Evolutionary conservation across 2,329 filamentous ascomycete species (phyloP).

Genomic region (Hypoxylon sp.): DNA sequence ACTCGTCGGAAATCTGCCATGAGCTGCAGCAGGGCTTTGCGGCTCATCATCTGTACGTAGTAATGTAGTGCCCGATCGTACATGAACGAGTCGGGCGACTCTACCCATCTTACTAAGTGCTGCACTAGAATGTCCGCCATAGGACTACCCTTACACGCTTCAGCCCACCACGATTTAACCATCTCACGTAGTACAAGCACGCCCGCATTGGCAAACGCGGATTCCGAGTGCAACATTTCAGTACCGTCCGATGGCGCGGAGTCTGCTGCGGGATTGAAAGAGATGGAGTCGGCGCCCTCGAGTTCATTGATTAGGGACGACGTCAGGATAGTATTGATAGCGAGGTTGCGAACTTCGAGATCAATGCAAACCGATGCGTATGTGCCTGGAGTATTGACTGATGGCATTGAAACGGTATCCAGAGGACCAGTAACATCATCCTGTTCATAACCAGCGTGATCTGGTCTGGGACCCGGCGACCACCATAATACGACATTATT

Average conservation of each 20-base stretch:
- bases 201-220: slow-evolving; percentile 91
- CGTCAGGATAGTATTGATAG: slow-evolving; percentile 97
- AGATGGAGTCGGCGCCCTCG: slow-evolving; percentile 88
- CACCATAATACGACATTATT: slow-evolving; percentile 98
- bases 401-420: slow-evolving; percentile 91
- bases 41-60: slow-evolving; percentile 98
- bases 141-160: slow-evolving; percentile 88
- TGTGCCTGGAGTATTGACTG: slow-evolving; percentile 91
- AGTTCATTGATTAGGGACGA: slow-evolving; percentile 97
- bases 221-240: slow-evolving; percentile 84
- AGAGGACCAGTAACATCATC: slow-evolving; percentile 89
- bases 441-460: slow-evolving; percentile 95
- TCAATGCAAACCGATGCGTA: slow-evolving; percentile 98
- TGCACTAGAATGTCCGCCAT: slow-evolving; percentile 99
- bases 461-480: slow-evolving; percentile 87
- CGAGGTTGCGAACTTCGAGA: slow-evolving; percentile 90
- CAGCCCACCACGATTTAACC: slow-evolving; percentile 98
- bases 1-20: slow-evolving; percentile 97
- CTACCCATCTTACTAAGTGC: slow-evolving; percentile 97
- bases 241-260: slow-evolving; percentile 73
- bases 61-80: slow-evolving; percentile 96
- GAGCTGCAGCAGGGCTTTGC: slow-evolving; percentile 95
- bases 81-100: slow-evolving; percentile 91
- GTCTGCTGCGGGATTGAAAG: slow-evolving; percentile 83
- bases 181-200: slow-evolving; percentile 94